Evolutionary conservation across 1,284 basidiomycete species (phyloP), one percentile per base, ranked within the genome.

Genomic region (Ganoderma leucocontextum): DNA sequence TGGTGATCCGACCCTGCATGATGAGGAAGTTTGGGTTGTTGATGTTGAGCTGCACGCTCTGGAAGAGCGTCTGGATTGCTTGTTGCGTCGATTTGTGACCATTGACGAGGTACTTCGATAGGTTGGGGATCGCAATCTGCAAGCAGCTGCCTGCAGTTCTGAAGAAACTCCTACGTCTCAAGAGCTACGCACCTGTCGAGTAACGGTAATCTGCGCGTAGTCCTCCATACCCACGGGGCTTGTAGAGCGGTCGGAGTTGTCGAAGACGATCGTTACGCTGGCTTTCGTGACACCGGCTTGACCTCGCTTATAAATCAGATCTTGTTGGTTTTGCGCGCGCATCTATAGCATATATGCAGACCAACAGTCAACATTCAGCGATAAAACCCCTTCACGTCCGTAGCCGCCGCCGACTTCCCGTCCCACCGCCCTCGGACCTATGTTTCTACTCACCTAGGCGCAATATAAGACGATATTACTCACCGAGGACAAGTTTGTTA

Each of bases 1-100:
- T 97, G 13, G 95, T 97, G 77, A 97, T 97, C 60, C 93, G 91
- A 59, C 98, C 98, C 82, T 99, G 98, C 97, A 99, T 99, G 81
- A 99, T 99, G 70, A 99, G 87, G 83, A 99, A 99, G 79, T 99
- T 99, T 59, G 98, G 98, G 80, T 99, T 99, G 83, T 99, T 99
- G 87, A 99, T 99, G 81, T 99, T 99, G 75, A 99, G 90, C 81
- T 99, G 97, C 0, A 99, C 96, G 47, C 95, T 94, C 80, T 99
- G 98, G 78, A 99, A 99, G 49, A 99, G 86, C 61, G 92, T 95
- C 76, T 98, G 97, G 1, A 99, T 90, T 0, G 86, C 87, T 71
- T 95, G 91, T 73, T 98, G 95, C 7, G 92, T 92, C 2, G 96
- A 88, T 78, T 97, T 98, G 84, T 99, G 98, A 0, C 98, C 98